These are phyloP conservation scores for Scutellaria galericulata DNA, from an alignment of 257 asterid genomes.

Conservation along the genomic window DNA sequence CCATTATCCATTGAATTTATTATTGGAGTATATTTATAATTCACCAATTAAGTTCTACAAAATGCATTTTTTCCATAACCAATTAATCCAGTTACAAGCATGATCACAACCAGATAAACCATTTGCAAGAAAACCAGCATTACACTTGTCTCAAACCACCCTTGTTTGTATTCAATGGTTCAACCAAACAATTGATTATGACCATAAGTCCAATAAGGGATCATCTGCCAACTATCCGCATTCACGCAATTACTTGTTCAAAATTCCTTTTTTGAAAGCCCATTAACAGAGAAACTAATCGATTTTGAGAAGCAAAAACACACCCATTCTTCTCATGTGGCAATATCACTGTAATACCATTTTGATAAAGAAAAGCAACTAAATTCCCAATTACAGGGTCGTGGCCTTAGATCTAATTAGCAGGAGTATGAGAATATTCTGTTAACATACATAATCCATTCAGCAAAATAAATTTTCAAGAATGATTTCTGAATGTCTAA, in stretches of 20 bases:
- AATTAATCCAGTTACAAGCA: background rate
- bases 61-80: background rate
- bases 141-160: background rate
- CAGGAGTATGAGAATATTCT: background rate
- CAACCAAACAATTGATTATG: background rate
- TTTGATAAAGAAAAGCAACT: slow-evolving; percentile 24
- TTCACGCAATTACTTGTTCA: background rate
- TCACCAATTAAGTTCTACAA: slow-evolving; percentile 15
- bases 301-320: slow-evolving; percentile 14
- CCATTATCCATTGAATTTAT: slow-evolving; percentile 19
- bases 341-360: background rate
- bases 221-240: background rate
- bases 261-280: too few species aligned
- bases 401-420: slow-evolving; percentile 30
- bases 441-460: slow-evolving; percentile 2
- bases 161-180: background rate
- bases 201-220: slow-evolving; percentile 18
- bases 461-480: slow-evolving; percentile 27
- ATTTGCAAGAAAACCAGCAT: slow-evolving; percentile 4
- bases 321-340: background rate
- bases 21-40: background rate
- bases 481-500: slow-evolving; percentile 9
- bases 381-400: slow-evolving; percentile 3
- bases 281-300: background rate
- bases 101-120: slow-evolving; percentile 17